phyloP scores from a whole-genome alignment of 2,329 filamentous ascomycete species.

The Microcera coccophila region DNA sequence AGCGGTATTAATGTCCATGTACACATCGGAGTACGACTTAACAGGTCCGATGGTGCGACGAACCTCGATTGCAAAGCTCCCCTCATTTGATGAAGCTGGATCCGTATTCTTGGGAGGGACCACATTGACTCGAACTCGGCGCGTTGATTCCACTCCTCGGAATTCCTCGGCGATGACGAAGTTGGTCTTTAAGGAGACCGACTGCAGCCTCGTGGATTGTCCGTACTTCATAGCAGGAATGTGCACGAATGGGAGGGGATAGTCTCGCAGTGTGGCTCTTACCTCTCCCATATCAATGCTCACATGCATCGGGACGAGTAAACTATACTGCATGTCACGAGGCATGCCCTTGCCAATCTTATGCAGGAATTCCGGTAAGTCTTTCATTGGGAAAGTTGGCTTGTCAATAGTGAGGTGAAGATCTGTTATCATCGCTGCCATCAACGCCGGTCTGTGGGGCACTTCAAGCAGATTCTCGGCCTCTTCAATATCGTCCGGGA shows the following conservation, averaged over 20 bases:
- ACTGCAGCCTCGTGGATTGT: conserved; percentile 75
- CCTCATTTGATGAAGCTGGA: conserved; percentile 50
- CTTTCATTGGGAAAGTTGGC: conserved; percentile 79
- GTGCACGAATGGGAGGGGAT: conserved; percentile 86
- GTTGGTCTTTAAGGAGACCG: conserved; percentile 79
- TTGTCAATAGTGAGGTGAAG: conserved; percentile 84
- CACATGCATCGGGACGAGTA: conserved; percentile 86
- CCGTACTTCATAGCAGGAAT: conserved; percentile 77
- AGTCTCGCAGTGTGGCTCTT: conserved; percentile 82
- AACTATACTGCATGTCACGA: conserved; percentile 79
- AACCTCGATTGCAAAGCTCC: conserved; percentile 79
- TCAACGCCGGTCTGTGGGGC: conserved; percentile 77
- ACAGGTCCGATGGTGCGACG: conserved; percentile 88
- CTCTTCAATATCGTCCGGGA: conserved; percentile 78
- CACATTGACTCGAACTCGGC: conserved; percentile 77
- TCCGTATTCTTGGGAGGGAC: conserved; percentile 64
- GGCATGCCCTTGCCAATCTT: conserved; percentile 97
- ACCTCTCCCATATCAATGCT: conserved; percentile 88
- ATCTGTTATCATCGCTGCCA: conserved; percentile 77
- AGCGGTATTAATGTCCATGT: conserved; percentile 86
- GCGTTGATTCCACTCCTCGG: conserved; percentile 71
- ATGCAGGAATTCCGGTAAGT: conserved; percentile 80
- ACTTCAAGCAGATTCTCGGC: conserved; percentile 82
- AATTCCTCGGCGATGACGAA: conserved; percentile 97
- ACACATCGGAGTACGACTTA: conserved; percentile 93